A percentile compares a stretch with the other conserved stretches of the same genome.
phyloP scores from a whole-genome alignment of 192 early-diverging fungal species.

The Fimicolochytrium jonesii region DNA sequence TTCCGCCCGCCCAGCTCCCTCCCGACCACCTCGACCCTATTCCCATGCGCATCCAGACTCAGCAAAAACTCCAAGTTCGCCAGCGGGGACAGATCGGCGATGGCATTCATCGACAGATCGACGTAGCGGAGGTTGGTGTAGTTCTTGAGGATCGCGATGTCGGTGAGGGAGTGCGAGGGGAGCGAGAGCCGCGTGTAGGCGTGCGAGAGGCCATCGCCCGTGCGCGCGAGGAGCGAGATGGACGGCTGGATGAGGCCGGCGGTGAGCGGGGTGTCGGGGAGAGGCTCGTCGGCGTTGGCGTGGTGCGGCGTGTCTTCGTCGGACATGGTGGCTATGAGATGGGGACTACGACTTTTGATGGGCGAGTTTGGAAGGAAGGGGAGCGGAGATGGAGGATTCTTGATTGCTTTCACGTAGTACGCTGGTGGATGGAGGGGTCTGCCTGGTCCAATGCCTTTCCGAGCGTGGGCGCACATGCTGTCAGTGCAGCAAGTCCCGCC shows the following conservation, averaged over 20 bases:
- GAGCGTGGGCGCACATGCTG: too few species aligned
- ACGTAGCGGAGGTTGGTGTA: conserved; percentile 51
- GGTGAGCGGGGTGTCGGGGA: conserved; percentile 27
- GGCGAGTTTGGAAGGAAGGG: too few species aligned
- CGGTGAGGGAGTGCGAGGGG: conserved; percentile 35
- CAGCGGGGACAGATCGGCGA: conserved; percentile 35
- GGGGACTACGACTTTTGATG: too few species aligned
- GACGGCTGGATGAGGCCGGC: conserved; percentile 30
- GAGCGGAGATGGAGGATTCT: too few species aligned
- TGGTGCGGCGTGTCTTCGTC: neutral
- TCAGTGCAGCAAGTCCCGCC: too few species aligned
- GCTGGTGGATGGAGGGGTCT: too few species aligned
- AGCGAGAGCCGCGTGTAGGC: conserved; percentile 52
- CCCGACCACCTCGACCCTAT: conserved; percentile 37
- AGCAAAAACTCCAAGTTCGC: conserved; percentile 44
- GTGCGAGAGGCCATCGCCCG: conserved; percentile 48
- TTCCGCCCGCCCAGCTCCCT: conserved; percentile 37
- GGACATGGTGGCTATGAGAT: too few species aligned
- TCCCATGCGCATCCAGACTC: conserved; percentile 39
- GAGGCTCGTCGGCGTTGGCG: neutral
- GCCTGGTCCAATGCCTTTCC: too few species aligned
- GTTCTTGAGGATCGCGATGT: conserved; percentile 36
- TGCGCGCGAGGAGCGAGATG: conserved; percentile 48
- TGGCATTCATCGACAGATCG: conserved; percentile 42
- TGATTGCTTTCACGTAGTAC: too few species aligned